A percentile compares a stretch with the other conserved stretches of the same genome.
Evolutionary conservation across 1,284 basidiomycete genomes (phyloP).

Genomic region (Ganoderma sp.): DNA sequence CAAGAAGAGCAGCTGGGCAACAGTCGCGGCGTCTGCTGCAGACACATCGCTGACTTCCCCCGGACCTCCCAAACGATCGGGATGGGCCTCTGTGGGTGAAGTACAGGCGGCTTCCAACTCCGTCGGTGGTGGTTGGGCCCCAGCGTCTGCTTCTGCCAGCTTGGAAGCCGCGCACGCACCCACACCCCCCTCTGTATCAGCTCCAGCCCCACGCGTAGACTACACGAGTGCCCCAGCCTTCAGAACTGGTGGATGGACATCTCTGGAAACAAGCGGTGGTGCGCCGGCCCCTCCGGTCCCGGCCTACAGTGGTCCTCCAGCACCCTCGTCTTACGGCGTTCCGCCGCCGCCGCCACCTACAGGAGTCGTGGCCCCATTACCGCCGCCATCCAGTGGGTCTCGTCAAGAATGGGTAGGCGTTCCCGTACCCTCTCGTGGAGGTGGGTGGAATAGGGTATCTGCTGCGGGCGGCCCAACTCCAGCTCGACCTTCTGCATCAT

Average conservation of each 20-base stretch:
- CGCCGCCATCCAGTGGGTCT: slow-evolving; percentile 28
- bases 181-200: slow-evolving; percentile 31
- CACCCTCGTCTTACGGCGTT: slow-evolving; percentile 1
- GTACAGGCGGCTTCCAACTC: slow-evolving; percentile 23
- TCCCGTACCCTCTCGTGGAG: neutral
- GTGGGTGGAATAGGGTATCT: slow-evolving; percentile 17
- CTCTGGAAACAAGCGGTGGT: slow-evolving; percentile 52
- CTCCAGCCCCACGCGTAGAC: slow-evolving; percentile 23
- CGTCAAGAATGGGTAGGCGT: slow-evolving; percentile 22
- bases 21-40: slow-evolving; percentile 28
- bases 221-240: slow-evolving; percentile 50
- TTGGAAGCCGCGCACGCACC: slow-evolving; percentile 34
- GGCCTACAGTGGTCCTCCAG: slow-evolving; percentile 28
- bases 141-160: slow-evolving; percentile 23
- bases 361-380: slow-evolving; percentile 24
- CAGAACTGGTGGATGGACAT: slow-evolving; percentile 64
- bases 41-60: slow-evolving; percentile 10
- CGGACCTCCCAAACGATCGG: slow-evolving; percentile 25
- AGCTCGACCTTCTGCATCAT: slow-evolving; percentile 9
- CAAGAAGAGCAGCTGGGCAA: slow-evolving; percentile 68
- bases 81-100: slow-evolving; percentile 45
- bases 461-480: slow-evolving; percentile 2
- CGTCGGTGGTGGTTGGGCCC: slow-evolving; percentile 19
- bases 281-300: slow-evolving; percentile 23
- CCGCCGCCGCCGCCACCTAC: slow-evolving; percentile 37